Base-by-base conservation (phyloP, 345 rosid genomes). In the Tarenaya hassleriana region DNA sequence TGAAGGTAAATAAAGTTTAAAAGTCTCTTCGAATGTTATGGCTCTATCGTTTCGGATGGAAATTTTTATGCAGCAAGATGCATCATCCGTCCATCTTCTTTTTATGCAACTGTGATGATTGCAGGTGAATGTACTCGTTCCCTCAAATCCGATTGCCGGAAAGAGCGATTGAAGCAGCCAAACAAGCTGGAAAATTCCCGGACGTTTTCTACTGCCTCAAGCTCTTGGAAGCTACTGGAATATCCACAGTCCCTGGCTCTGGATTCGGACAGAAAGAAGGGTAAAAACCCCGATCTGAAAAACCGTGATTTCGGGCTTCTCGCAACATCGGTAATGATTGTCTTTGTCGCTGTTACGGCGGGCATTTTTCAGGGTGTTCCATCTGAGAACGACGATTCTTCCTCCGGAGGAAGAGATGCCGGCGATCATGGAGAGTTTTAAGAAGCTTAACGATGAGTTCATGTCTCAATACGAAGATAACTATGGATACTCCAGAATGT, bases 261-360 rank as follows among this genome's bases (percentile, higher is more conserved):
- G 98, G 96, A 58, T 92, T 92, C 47, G 96, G 98, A 56, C 98
- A 92, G 67, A 92, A 87, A 78, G 95, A 87, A 71, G 96, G 96
- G 98, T 92, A 76, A 53, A 2, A n/a, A n/a, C n/a, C n/a, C n/a
- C n/a, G 1, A 21, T 7, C 11, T n/a, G n/a, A n/a, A n/a, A n/a
- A n/a, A n/a, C n/a, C n/a, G n/a, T 27, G 4, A 6, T 24, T 5
- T 3, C 7, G 8, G 29, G 29, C 47, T 45, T 47, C 19, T n/a
- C 18, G 24, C 33, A 16, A 10, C 3, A 10, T 3, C 7, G 5
- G 49, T 17, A 15, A 8, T 13, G 20, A 43, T 50, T 47, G 40
- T 15, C 34, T 40, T 7, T 5, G 5, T 5, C 21, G 46, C 40
- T 3, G 29, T 24, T 24, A 2, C 5, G 29, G 29, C 53, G 17